Evolutionary conservation across 2,329 filamentous ascomycete genomes (phyloP), one percentile per base, ranked within the genome.

Genomic region (Diaporthe citriasiana): DNA sequence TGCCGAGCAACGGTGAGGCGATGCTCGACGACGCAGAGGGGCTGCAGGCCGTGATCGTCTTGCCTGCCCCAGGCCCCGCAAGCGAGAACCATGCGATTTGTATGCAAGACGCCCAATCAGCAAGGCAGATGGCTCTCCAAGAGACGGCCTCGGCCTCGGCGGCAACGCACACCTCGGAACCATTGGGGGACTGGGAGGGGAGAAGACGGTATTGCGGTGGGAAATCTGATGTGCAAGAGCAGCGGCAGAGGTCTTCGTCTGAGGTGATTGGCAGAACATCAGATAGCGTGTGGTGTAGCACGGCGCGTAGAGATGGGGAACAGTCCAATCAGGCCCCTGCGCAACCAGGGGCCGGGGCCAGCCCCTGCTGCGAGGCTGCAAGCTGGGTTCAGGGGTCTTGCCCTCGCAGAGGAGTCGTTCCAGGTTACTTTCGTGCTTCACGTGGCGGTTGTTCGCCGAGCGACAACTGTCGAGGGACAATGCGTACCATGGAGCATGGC

Each of bases 221-320:
- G 71, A 63, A 53, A 71, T 27, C 33, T 40, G 63, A 66, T 63
- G 73, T 59, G 68, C 73, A n/a, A 55, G 30, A 45, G 56, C 45
- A 47, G 72, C 74, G 71, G 63, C 73, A 75, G 57, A 33, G 42
- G 38, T 4, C 40, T 63, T 70, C 69, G 47, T 69, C 72, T 38
- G 60, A 74, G 68, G 55, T 75, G 74, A 74, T 74, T 75, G 74
- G 72, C 33, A 72, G 59, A 71, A 25, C 53, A 57, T 47, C 68
- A 60, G 53, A 74, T 55, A 74, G 72, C 71, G 63, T 70, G 72
- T 51, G 63, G 60, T 57, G 65, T 47, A 70, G 74, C 68, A 73
- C 57, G 74, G 74, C 74, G 74, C 72, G 69, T 75, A 75, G 60
- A 72, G 69, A 74, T 51, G 68, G 72, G 50, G 70, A 40, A 53